Evolutionary conservation across 176 grass and related monocot genomes (phyloP), one percentile per base, ranked within the genome.

Genomic region (Chrysopogon serrulatus): DNA sequence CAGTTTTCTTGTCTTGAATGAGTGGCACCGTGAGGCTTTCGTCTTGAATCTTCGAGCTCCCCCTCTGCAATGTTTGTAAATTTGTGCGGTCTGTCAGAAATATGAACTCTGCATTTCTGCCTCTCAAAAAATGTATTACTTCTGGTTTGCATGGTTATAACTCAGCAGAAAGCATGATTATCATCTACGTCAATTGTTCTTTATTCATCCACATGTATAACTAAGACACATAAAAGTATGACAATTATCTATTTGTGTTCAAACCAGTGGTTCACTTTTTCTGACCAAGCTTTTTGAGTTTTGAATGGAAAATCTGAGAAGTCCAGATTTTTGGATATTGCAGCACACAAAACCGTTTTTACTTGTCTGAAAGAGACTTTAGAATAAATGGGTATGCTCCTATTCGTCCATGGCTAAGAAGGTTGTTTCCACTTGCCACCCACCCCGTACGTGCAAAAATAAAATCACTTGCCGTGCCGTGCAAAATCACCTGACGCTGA

Each of bases 11-110:
- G 74, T 84, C 45, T 9, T 88, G 35, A 35, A 88, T 83, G 15
- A 88, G 57, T 21, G 87, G 87, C 74, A 74, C 75, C 56, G 1
- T 84, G 3, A 88, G 74, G 56, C 17, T 56, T 7, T 84, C 81
- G 2, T 77, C 85, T 23, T 40, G 30, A 7, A 74, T 5, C 35
- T 74, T 88, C 0, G 74, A 14, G 23, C 15, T 28, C 23, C 10
- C 10, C 10, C 27, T 79, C 86, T 88, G 86, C 39, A 77, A 71
- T 30, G 23, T 49, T 36, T 16, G 9, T 4, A 10, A n/a, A 19
- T 21, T 64, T 21, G 26, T 17, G 23, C n/a, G 79, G 17, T 65
- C 24, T 63, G 82, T 89, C 71, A 85, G 59, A 67, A 11, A 60
- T 33, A 5, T 35, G 19, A 33, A 79, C 26, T 47, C 18, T 53